phyloP scores from a whole-genome alignment of 441 rosid genomes.

The Croton laevigatus region DNA sequence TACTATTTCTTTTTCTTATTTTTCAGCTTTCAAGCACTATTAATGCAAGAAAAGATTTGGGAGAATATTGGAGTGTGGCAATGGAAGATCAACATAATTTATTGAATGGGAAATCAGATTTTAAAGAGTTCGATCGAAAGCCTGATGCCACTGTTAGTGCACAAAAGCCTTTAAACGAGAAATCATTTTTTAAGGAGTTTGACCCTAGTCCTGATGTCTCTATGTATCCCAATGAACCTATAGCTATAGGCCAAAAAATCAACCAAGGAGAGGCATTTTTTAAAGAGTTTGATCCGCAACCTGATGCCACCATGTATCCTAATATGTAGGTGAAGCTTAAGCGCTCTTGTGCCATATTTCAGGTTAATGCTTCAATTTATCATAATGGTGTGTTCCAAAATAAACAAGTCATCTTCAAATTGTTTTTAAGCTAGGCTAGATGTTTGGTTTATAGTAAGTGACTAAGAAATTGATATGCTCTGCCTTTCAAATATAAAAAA shows the following conservation, averaged over 20 bases:
- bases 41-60: slow-evolving; percentile 33
- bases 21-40: slow-evolving; percentile 24
- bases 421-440: background rate
- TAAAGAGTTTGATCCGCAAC: background rate
- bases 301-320: background rate
- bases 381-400: background rate
- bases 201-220: background rate
- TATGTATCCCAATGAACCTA: background rate
- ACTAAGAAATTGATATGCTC: too few species aligned
- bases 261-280: too few species aligned
- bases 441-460: background rate
- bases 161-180: too few species aligned
- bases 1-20: background rate
- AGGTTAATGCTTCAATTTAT: background rate
- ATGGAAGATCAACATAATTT: slow-evolving; percentile 30
- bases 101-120: too few species aligned
- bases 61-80: slow-evolving; percentile 29
- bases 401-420: background rate
- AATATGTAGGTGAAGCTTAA: too few species aligned
- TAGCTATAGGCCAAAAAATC: background rate
- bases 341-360: too few species aligned
- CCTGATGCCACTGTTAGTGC: too few species aligned
- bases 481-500: too few species aligned
- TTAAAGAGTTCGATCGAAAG: too few species aligned
- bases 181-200: background rate